Evolutionary conservation across 2,329 filamentous ascomycete species (phyloP), one percentile per base, ranked within the genome.

Genomic region (Epichloe coenophiala): DNA sequence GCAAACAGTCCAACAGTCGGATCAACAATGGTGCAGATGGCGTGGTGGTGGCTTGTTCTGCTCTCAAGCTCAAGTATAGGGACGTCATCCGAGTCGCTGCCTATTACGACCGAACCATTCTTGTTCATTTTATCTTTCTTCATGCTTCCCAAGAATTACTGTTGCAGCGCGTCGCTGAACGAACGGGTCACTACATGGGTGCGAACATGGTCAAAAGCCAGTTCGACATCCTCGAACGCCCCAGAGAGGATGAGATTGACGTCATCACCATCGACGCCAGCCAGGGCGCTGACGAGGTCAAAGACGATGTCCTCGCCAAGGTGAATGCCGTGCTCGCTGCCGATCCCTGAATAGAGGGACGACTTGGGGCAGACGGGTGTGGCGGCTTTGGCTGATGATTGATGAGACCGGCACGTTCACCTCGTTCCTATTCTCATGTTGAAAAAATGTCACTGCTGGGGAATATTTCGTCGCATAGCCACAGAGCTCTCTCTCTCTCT

Each of bases 41-140:
- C 46, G 93, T 96, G 15, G 87, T 98, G 47, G 78, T 98, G 54
- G 95, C 93, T 49, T 98, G 93, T 76, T 95, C 88, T 12, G 93
- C 91, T 1, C 77, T 98, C 49, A 97, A 97, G 76, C 86, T 87
- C 66, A 96, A 95, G 71, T 98, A 98, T 74, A 84, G 93, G 59
- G 93, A 98, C 61, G 86, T 91, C 55, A 88, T 93, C 64, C 81
- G 87, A 35, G 82, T 90, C 8, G 86, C 86, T 7, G 81, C 82
- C 15, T 89, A 90, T 70, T 85, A 84, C 65, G 75, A 82, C 56
- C 78, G 81, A 50, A 76, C 78, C 50, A 78, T 90, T n/a, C 73
- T 78, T 54, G 80, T 97, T 47, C 91, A 96, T 69, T 97, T 98
- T 65, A 83, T 98, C 59, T 98, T 91, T 69, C 82, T 98, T 39